These are phyloP conservation scores for Daldinia sp. DNA, from an alignment of 2,329 filamentous ascomycete species.

Conservation along the genomic window DNA sequence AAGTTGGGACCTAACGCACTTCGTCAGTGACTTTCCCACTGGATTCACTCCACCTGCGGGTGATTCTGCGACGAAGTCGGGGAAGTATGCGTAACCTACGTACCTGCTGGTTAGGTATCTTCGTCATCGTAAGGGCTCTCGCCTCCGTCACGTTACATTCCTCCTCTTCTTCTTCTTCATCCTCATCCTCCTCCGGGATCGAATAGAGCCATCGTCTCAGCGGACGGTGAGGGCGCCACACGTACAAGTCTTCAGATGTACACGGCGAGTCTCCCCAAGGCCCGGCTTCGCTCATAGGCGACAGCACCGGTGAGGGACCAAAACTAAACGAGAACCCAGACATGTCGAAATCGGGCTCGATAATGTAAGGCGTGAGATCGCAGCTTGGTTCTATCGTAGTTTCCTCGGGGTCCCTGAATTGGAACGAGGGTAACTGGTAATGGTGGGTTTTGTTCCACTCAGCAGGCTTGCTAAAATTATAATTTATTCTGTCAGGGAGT, in stretches of 20 bases:
- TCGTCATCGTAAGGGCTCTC: constrained; percentile 27
- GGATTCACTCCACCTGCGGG: background rate
- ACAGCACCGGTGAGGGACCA: background rate
- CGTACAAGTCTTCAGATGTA: background rate
- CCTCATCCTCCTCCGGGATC: background rate
- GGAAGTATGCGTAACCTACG: constrained; percentile 19
- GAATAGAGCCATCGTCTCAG: background rate
- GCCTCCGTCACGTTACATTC: constrained; percentile 36
- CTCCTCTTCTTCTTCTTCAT: background rate
- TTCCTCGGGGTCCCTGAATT: constrained; percentile 22
- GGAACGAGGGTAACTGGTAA: constrained; percentile 35
- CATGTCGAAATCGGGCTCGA: constrained; percentile 37
- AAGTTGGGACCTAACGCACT: background rate
- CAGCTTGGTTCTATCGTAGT: constrained; percentile 1
- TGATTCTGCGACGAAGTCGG: background rate
- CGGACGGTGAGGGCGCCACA: background rate
- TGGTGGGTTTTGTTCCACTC: constrained; percentile 35
- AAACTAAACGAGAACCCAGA: background rate
- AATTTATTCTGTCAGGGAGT: constrained; percentile 23
- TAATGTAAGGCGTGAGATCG: constrained; percentile 30
- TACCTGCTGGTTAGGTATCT: constrained; percentile 30
- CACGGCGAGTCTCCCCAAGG: constrained; percentile 32
- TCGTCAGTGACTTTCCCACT: background rate
- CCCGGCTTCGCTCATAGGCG: constrained; percentile 34
- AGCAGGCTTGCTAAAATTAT: constrained; percentile 44